Evolutionary conservation across 1,139 yeast species (phyloP).

Genomic region (Sugiyamaella paludigena): DNA sequence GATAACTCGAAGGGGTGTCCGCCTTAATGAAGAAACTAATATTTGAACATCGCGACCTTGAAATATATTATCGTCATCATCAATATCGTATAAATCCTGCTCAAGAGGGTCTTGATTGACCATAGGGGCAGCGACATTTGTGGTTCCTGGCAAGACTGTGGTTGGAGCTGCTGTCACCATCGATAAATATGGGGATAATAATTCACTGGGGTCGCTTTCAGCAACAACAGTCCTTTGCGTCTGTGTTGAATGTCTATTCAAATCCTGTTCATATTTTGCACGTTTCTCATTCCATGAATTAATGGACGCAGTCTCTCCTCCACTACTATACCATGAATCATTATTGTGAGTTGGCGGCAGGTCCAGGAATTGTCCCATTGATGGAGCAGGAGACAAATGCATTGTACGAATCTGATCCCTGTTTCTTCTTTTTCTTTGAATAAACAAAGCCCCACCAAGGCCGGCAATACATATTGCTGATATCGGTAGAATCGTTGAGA

Average conservation of each 20-base stretch:
- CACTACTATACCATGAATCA: conserved; percentile 19
- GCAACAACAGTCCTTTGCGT: conserved; percentile 2
- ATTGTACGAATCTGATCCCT: conserved; percentile 12
- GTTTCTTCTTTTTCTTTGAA: conserved; percentile 16
- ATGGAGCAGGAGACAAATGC: conserved; percentile 21
- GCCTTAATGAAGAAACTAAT: conserved; percentile 65
- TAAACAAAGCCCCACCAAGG: conserved; percentile 27
- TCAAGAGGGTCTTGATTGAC: too few relatives aligned
- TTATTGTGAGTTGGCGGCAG: conserved; percentile 8
- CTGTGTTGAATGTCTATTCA: conserved; percentile 1
- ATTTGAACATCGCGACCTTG: conserved; percentile 67
- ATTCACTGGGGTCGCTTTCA: not conserved
- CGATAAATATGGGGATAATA: not conserved
- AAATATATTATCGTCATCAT: conserved; percentile 42
- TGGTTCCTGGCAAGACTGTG: not conserved
- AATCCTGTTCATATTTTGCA: conserved; percentile 24
- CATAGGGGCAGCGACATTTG: not conserved
- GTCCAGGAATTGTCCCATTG: conserved; percentile 18
- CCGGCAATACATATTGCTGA: conserved; percentile 26
- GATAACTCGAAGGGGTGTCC: conserved; percentile 59
- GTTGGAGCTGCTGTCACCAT: too few relatives aligned
- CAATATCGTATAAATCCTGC: conserved; percentile 31
- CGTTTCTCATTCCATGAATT: conserved; percentile 35
- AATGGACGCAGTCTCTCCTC: conserved; percentile 28
- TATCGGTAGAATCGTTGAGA: conserved; percentile 38